These are phyloP conservation scores for Coleophoma eucalyptorum DNA, from an alignment of 2,329 filamentous ascomycete species.

Conservation along the genomic window DNA sequence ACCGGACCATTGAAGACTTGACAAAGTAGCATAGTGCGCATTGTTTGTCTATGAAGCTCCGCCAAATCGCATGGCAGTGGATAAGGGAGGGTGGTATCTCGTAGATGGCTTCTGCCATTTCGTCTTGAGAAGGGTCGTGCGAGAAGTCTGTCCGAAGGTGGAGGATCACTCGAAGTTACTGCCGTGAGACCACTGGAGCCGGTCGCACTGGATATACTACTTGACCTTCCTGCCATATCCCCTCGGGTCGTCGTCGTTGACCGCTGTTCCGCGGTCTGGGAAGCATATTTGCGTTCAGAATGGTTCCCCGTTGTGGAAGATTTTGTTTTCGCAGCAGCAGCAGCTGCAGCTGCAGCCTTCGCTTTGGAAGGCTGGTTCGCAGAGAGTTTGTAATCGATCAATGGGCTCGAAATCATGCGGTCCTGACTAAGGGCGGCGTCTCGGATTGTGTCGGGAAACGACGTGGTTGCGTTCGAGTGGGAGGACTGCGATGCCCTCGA, in stretches of 20 bases:
- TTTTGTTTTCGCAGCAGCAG: background rate
- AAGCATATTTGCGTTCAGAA: constrained; percentile 14
- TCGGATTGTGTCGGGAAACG: background rate
- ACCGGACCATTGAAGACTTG: constrained; percentile 78
- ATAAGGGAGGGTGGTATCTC: constrained; percentile 69
- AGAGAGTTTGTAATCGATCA: constrained; percentile 1
- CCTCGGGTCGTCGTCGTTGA: constrained; percentile 12
- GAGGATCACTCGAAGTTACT: constrained; percentile 20
- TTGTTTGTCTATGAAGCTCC: constrained; percentile 82
- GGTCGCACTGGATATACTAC: constrained; percentile 24
- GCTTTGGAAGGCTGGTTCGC: constrained; percentile 1
- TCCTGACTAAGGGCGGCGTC: background rate
- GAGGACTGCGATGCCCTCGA: background rate
- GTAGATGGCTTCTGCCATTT: constrained; percentile 79
- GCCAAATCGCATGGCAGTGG: constrained; percentile 85
- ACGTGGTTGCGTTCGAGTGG: background rate
- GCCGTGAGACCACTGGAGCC: constrained; percentile 23
- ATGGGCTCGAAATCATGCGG: constrained; percentile 1
- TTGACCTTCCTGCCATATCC: constrained; percentile 17
- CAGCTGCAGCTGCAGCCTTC: constrained; percentile 1
- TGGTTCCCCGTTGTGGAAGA: background rate
- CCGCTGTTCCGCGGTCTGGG: constrained; percentile 18
- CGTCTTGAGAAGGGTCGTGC: constrained; percentile 61
- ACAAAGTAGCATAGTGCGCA: constrained; percentile 77
- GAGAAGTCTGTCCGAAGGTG: constrained; percentile 13